These are phyloP conservation scores for Cercospora nicotianae DNA, from an alignment of 2,329 filamentous ascomycete genomes.

Conservation along the genomic window DNA sequence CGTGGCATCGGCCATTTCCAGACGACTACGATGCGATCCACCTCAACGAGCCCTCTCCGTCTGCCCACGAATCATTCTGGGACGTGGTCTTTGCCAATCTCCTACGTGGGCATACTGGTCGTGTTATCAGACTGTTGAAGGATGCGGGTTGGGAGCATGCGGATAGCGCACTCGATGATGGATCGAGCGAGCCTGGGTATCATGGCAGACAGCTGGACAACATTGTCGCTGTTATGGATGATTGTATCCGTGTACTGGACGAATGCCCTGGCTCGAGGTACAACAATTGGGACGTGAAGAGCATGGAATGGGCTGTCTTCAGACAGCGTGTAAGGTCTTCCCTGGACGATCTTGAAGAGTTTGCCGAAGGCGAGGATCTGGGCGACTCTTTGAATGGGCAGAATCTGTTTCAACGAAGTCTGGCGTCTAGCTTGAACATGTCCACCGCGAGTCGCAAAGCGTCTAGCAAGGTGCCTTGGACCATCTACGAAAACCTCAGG, in stretches of 20 bases:
- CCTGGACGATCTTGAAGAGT: slow-evolving; percentile 70
- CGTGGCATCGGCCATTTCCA: slow-evolving; percentile 70
- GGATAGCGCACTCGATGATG: slow-evolving; percentile 58
- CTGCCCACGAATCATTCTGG: slow-evolving; percentile 79
- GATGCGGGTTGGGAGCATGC: slow-evolving; percentile 78
- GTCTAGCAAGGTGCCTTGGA: slow-evolving; percentile 84
- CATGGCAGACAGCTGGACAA: slow-evolving; percentile 73
- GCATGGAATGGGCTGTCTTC: slow-evolving; percentile 80
- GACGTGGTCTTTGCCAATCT: slow-evolving; percentile 73
- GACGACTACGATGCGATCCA: slow-evolving; percentile 67
- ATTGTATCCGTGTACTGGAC: slow-evolving; percentile 68
- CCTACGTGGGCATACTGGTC: slow-evolving; percentile 70
- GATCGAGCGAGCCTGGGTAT: slow-evolving; percentile 67
- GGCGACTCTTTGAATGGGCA: slow-evolving; percentile 43
- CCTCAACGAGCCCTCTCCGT: slow-evolving; percentile 67
- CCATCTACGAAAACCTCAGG: slow-evolving; percentile 81
- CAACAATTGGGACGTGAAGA: slow-evolving; percentile 79
- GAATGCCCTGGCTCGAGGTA: slow-evolving; percentile 67
- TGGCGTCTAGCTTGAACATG: slow-evolving; percentile 56
- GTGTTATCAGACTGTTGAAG: slow-evolving; percentile 67
- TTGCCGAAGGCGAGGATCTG: slow-evolving; percentile 70
- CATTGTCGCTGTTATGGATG: slow-evolving; percentile 63
- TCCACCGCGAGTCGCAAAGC: slow-evolving; percentile 69
- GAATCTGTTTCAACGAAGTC: slow-evolving; percentile 32
- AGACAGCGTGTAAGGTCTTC: slow-evolving; percentile 63